phyloP scores from a whole-genome alignment of 148 eudicot genomes.

The Tetragonia tetragonoides region DNA sequence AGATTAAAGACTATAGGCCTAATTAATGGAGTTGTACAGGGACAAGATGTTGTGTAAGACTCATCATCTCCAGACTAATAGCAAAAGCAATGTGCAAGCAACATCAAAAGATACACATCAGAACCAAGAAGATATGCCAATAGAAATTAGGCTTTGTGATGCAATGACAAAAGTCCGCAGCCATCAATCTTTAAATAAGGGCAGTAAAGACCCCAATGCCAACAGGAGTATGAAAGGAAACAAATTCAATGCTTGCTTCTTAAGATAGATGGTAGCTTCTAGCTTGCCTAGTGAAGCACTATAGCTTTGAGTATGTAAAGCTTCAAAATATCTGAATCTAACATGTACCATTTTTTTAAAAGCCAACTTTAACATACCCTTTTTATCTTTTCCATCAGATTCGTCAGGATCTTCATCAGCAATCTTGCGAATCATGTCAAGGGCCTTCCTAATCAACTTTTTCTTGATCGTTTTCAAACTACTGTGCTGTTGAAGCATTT shows the following conservation, averaged over 20 bases:
- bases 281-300: too few species aligned
- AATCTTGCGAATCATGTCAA: slow-evolving; percentile 96
- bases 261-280: background rate
- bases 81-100: background rate
- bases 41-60: too few species aligned
- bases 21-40: too few species aligned
- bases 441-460: slow-evolving; percentile 95
- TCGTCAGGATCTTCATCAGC: slow-evolving; percentile 99
- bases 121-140: background rate
- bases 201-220: background rate
- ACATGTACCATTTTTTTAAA: background rate
- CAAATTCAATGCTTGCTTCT: background rate
- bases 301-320: too few species aligned
- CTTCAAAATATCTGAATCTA: too few species aligned
- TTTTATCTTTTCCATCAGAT: slow-evolving; percentile 65
- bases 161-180: background rate
- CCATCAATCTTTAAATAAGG: background rate
- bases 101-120: background rate
- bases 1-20: too few species aligned
- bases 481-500: slow-evolving; percentile 99
- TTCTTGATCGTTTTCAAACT: slow-evolving; percentile 98
- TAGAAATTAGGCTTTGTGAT: background rate
- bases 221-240: background rate
- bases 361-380: slow-evolving; percentile 44
- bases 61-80: background rate